phyloP scores from a whole-genome alignment of 257 asterid species.

The Rauvolfia tetraphylla region DNA sequence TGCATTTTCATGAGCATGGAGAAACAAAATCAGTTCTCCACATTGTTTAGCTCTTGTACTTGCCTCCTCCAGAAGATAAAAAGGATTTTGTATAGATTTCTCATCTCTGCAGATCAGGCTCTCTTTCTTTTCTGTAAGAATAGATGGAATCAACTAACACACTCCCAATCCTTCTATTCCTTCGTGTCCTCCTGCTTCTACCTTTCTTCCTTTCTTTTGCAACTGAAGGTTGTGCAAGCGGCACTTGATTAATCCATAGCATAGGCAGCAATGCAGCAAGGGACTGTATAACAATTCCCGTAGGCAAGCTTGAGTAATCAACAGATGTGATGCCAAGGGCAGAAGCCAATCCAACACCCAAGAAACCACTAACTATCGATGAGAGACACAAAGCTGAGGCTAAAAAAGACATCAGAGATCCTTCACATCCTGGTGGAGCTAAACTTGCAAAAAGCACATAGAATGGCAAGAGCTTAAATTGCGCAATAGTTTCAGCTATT shows the following conservation, averaged over 20 bases:
- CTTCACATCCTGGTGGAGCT: conserved; percentile 82
- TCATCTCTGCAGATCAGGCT: conserved; percentile 42
- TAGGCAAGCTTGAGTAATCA: conserved; percentile 59
- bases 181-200: conserved; percentile 43
- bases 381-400: conserved; percentile 73
- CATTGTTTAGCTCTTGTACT: too few relatives aligned
- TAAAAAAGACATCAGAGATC: conserved; percentile 68
- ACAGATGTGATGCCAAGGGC: conserved; percentile 56
- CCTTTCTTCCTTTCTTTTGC: conserved; percentile 43
- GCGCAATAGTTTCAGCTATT: conserved; percentile 70
- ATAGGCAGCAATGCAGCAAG: conserved; percentile 66
- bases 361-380: conserved; percentile 58
- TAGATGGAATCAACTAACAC: conserved; percentile 37
- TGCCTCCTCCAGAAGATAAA: not conserved
- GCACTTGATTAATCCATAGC: conserved; percentile 51
- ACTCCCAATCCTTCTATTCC: conserved; percentile 57
- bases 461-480: conserved; percentile 79
- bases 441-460: conserved; percentile 63
- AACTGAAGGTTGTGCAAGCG: conserved; percentile 29
- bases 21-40: not conserved
- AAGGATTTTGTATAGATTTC: not conserved
- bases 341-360: conserved; percentile 69
- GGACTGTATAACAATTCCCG: conserved; percentile 67
- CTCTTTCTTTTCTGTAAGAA: conserved; percentile 60
- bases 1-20: too few relatives aligned